phyloP scores from a whole-genome alignment of 164 flowering plant species.

The Cinnamomum micranthum region DNA sequence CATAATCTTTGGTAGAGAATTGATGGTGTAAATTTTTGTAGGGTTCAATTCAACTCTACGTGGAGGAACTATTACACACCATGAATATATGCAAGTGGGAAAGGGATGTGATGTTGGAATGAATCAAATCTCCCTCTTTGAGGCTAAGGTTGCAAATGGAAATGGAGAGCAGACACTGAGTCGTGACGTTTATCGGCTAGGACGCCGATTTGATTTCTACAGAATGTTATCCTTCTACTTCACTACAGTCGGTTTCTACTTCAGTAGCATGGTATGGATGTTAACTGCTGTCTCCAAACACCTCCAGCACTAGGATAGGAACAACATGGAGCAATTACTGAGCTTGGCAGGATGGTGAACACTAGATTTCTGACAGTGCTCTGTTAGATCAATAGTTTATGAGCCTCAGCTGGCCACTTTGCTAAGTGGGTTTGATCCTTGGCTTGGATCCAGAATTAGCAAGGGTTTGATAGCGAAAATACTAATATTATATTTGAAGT shows the following conservation, averaged over 20 bases:
- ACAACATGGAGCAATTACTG: not conserved
- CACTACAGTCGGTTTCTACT: constrained; percentile 95
- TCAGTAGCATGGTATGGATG: constrained; percentile 82
- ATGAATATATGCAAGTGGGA: constrained; percentile 96
- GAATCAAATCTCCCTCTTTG: constrained; percentile 94
- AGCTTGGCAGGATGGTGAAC: not conserved
- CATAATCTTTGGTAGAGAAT: not conserved
- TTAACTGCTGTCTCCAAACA: not conserved
- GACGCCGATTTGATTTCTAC: constrained; percentile 94
- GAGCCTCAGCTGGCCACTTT: not conserved
- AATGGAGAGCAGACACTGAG: constrained; percentile 98
- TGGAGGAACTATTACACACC: constrained; percentile 88
- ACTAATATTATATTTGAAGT: not conserved
- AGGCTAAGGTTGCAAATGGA: constrained; percentile 97
- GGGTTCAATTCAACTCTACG: constrained; percentile 91
- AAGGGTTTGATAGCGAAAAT: not conserved
- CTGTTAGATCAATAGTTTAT: not conserved
- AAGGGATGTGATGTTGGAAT: constrained; percentile 98
- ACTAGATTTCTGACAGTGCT: not conserved
- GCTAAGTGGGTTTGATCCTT: not conserved
- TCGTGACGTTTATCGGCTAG: constrained; percentile 93
- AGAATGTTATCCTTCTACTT: constrained; percentile 96
- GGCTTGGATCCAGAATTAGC: not conserved
- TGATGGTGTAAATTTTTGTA: constrained; percentile 23
- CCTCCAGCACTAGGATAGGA: not conserved